Evolutionary conservation across 2,329 filamentous ascomycete species (phyloP), one percentile per base, ranked within the genome.

Genomic region (Berkeleyomyces rouxiae): DNA sequence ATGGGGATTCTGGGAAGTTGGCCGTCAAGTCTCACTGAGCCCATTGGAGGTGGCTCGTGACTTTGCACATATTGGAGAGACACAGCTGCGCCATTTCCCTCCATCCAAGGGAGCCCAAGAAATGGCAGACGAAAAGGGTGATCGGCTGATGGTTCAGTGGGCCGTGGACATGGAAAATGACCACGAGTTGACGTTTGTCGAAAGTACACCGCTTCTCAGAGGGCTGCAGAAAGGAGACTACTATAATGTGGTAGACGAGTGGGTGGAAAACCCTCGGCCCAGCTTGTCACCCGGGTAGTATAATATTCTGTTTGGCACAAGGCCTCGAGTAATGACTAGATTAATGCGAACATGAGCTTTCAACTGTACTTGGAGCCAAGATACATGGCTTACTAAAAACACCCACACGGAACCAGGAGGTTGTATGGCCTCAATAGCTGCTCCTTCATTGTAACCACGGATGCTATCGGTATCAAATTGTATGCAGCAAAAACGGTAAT

Each of bases 1-100:
- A 37, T 65, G 63, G 63, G 63, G 63, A 3, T 65, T 65, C 61
- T 65, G 63, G 63, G n/a, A 57, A 3, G 61, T 65, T 2, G 63
- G 63, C 3, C 51, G 63, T 5, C 60, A 58, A 4, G 63, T 65
- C 10, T 57, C 63, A 2, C 49, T 62, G 57, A 65, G 63, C 44
- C 63, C 63, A n/a, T 47, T 65, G 61, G 63, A 65, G 39, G 58
- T 65, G 60, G 43, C 62, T 3, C 62, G 62, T 11, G 57, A 65
- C 46, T 65, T 65, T 39, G 62, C 63, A 3, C 60, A 65, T 44
- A 49, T 65, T 6, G 63, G 46, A 3, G 63, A 65, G 40, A 60
- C 43, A 6, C 60, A 62, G 16, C 55, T 65, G 23, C 46, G 63
- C 7, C 63, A 65, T 23, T 65, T 65, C 39, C 42, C 63, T 23